These are phyloP conservation scores for Eudorina sp. DNA, from an alignment of 139 green algal genomes.

Conservation along the genomic window DNA sequence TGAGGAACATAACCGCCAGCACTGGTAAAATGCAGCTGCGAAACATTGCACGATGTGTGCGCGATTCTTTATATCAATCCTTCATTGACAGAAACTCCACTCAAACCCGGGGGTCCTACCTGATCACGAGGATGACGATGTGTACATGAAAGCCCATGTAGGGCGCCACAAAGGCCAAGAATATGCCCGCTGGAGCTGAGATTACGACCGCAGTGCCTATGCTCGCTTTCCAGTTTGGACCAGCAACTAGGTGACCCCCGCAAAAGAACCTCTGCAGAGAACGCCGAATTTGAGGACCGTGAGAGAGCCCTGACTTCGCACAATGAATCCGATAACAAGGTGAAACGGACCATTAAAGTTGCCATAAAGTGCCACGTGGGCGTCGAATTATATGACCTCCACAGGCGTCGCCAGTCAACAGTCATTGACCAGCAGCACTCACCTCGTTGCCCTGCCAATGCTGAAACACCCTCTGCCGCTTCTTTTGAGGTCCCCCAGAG, in stretches of 20 bases:
- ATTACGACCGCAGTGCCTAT: slow-evolving; percentile 76
- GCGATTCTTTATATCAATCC: not conserved
- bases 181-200: slow-evolving; percentile 74
- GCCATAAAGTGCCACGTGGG: too few species aligned
- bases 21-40: slow-evolving; percentile 66
- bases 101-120: slow-evolving; percentile 30
- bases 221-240: slow-evolving; percentile 85
- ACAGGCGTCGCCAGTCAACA: too few species aligned
- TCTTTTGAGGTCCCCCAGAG: not conserved
- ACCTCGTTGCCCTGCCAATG: slow-evolving; percentile 81
- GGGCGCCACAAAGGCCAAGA: slow-evolving; percentile 76
- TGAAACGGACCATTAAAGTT: too few species aligned
- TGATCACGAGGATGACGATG: slow-evolving; percentile 64
- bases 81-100: not conserved
- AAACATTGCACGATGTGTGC: not conserved
- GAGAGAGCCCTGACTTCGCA: too few species aligned
- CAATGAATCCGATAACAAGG: too few species aligned
- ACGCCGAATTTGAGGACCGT: too few species aligned
- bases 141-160: slow-evolving; percentile 67
- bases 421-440: not conserved
- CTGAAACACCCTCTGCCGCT: slow-evolving; percentile 67
- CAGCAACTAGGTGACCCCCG: slow-evolving; percentile 68
- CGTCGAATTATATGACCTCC: too few species aligned
- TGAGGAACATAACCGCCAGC: slow-evolving; percentile 73
- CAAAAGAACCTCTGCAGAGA: slow-evolving; percentile 68